These are phyloP conservation scores for Ganoderma multipileum DNA, from an alignment of 1,284 basidiomycete species.

Conservation along the genomic window DNA sequence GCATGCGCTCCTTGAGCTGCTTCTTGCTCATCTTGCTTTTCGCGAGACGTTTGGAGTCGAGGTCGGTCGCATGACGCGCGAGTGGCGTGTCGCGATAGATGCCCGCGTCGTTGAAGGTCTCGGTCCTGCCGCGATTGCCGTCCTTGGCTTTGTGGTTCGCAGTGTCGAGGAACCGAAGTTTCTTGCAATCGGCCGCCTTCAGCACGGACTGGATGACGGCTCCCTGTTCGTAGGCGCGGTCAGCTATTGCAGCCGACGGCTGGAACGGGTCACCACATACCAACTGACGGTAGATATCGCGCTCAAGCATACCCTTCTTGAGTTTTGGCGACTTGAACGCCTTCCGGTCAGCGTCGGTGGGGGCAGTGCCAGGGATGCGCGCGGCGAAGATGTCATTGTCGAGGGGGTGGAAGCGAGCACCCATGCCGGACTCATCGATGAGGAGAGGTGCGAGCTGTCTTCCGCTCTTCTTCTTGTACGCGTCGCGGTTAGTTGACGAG, in stretches of 20 bases:
- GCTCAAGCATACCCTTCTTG: neutral
- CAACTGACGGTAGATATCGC: neutral
- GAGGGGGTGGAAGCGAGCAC: neutral
- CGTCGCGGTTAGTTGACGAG: neutral
- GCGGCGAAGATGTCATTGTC: neutral
- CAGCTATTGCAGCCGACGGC: neutral
- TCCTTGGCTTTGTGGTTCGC: conserved; percentile 1
- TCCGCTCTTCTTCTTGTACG: neutral
- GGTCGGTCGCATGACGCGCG: neutral
- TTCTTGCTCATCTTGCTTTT: neutral
- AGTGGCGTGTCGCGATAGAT: neutral
- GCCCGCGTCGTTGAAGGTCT: conserved; percentile 1
- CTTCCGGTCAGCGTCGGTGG: neutral
- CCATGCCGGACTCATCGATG: conserved; percentile 1
- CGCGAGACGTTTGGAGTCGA: neutral
- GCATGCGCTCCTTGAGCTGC: neutral
- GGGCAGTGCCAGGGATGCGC: neutral
- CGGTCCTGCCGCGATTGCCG: neutral
- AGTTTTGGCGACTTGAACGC: neutral
- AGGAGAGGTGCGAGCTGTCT: neutral
- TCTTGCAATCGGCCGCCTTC: neutral
- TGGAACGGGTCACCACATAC: neutral
- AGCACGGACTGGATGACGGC: neutral
- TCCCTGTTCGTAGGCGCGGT: neutral
- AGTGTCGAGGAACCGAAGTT: neutral